phyloP scores from a whole-genome alignment of 306 rosid genomes.

The Echinosophora koreensis region DNA sequence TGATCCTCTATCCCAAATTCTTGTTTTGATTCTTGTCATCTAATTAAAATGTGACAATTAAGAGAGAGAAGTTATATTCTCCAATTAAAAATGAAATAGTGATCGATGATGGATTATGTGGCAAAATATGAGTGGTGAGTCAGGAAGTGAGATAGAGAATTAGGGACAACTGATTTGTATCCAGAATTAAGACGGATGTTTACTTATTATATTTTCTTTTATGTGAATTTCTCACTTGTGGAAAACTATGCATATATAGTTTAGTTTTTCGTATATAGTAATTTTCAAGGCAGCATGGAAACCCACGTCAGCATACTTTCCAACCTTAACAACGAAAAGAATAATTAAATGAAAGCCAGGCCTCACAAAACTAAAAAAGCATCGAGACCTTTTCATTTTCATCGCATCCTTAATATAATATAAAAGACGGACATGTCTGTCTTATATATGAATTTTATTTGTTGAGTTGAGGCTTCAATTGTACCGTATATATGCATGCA shows the following conservation, averaged over 20 bases:
- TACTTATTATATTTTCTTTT: no score
- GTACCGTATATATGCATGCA: conserved; percentile 48
- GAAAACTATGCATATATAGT: neutral
- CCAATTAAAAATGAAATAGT: no score
- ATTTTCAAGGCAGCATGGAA: conserved; percentile 36
- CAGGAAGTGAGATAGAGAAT: no score
- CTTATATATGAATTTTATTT: neutral
- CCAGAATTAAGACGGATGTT: no score
- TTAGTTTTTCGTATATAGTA: neutral
- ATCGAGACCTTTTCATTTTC: conserved; percentile 42
- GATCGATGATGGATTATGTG: no score
- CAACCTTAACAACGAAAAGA: conserved; percentile 47
- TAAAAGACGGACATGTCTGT: conserved; percentile 24
- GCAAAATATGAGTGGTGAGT: no score
- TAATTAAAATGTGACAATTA: no score
- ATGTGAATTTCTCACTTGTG: no score
- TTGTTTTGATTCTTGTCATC: no score
- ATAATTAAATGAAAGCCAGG: conserved; percentile 35
- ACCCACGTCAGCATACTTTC: conserved; percentile 44
- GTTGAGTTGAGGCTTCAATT: conserved; percentile 41
- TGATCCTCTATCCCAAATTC: no score
- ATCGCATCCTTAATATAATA: conserved; percentile 39
- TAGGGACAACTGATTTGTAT: no score
- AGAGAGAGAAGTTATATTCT: no score
- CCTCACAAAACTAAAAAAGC: conserved; percentile 41